A percentile compares a stretch with the other conserved stretches of the same genome.
Evolutionary conservation across 257 asterid genomes (phyloP).

Genomic region (Ophiorrhiza pumila): DNA sequence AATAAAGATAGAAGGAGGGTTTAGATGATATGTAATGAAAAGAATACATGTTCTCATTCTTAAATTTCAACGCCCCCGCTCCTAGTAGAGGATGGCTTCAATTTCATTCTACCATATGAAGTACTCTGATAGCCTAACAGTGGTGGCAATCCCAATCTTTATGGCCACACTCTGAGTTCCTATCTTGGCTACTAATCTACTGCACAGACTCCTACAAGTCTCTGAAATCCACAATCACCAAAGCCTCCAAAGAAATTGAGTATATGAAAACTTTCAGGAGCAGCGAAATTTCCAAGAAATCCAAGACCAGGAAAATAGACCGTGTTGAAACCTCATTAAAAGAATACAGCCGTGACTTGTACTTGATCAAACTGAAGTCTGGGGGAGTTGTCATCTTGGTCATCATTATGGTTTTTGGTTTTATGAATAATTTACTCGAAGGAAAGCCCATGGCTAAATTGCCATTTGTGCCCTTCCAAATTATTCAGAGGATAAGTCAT

Average conservation of each 20-base stretch:
- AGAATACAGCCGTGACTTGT: slow-evolving; percentile 76
- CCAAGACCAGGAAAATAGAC: slow-evolving; percentile 71
- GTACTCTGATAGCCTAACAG: slow-evolving; percentile 66
- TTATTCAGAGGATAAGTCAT: slow-evolving; percentile 92
- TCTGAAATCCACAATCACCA: slow-evolving; percentile 77
- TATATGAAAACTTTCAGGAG: slow-evolving; percentile 56
- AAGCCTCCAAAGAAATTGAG: slow-evolving; percentile 87
- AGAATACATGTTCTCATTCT: neutral
- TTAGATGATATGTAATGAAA: neutral
- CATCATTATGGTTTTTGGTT: slow-evolving; percentile 65
- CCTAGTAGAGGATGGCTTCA: slow-evolving; percentile 46
- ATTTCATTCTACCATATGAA: slow-evolving; percentile 36
- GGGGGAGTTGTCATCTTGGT: slow-evolving; percentile 79
- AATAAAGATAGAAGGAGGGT: neutral
- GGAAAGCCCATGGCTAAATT: slow-evolving; percentile 79
- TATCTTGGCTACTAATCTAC: slow-evolving; percentile 84
- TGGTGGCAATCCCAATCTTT: slow-evolving; percentile 65
- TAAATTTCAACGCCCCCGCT: neutral
- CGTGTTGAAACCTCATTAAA: slow-evolving; percentile 69
- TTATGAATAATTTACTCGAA: slow-evolving; percentile 70
- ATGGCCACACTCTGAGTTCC: slow-evolving; percentile 76
- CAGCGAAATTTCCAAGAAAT: slow-evolving; percentile 36
- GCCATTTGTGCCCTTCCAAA: slow-evolving; percentile 68
- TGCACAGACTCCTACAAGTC: slow-evolving; percentile 80
- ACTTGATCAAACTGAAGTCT: slow-evolving; percentile 81